Percentiles rank a stretch among this genome's conserved stretches.
phyloP scores from a whole-genome alignment of 108 stramenopile genomes.

The Skeletonema marinoi region DNA sequence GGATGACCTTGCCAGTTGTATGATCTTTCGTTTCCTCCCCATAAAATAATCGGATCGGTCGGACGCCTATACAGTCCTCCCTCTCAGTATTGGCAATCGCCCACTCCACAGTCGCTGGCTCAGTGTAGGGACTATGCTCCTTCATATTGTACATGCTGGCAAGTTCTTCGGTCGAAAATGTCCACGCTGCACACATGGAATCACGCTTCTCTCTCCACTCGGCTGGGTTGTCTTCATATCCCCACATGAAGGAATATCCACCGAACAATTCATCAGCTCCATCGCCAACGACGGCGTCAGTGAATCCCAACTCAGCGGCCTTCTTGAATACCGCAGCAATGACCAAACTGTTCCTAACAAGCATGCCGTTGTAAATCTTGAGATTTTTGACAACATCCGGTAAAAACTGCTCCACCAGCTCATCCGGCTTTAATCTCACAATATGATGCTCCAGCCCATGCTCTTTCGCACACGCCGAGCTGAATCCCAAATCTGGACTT shows the following conservation, averaged over 20 bases:
- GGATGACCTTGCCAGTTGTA: constrained; percentile 54
- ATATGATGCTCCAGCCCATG: constrained; percentile 44
- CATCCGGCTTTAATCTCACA: constrained; percentile 33
- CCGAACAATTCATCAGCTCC: constrained; percentile 70
- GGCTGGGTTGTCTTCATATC: constrained; percentile 26
- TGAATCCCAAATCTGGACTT: constrained; percentile 48
- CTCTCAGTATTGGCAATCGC: constrained; percentile 39
- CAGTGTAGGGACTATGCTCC: constrained; percentile 47
- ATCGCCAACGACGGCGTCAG: constrained; percentile 55
- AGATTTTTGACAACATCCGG: constrained; percentile 36
- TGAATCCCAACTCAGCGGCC: constrained; percentile 39
- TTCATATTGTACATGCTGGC: constrained; percentile 43
- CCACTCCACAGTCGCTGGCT: constrained; percentile 41
- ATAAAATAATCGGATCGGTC: constrained; percentile 32
- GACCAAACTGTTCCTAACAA: constrained; percentile 55
- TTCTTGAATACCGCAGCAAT: constrained; percentile 52
- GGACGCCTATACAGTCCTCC: constrained; percentile 38
- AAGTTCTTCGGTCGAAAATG: constrained; percentile 52
- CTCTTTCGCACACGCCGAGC: constrained; percentile 38
- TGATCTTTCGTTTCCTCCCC: constrained; percentile 24
- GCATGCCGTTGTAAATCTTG: constrained; percentile 56
- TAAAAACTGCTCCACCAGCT: constrained; percentile 43
- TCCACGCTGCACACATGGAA: constrained; percentile 59
- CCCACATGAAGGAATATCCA: constrained; percentile 67
- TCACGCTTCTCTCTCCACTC: constrained; percentile 60